Conservation (phyloP, 2,329 filamentous ascomycete genomes). For the Neonectria faginata region DNA sequence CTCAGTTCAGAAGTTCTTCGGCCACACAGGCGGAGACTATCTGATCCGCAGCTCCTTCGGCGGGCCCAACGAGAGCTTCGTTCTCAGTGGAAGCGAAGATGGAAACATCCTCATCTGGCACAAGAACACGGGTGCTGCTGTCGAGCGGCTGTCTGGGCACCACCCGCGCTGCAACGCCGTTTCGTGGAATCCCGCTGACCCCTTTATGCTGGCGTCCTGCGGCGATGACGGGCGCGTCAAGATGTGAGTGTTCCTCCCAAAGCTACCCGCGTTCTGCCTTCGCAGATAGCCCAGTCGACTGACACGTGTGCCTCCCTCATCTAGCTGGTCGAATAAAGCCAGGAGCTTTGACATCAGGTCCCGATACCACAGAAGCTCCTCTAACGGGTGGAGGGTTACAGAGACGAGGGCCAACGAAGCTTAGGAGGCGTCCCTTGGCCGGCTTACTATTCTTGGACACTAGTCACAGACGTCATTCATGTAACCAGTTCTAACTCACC, state of each 20-base stretch:
- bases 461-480: slow-evolving; percentile 3
- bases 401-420: slow-evolving; percentile 34
- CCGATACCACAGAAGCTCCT: slow-evolving; percentile 33
- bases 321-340: slow-evolving; percentile 47
- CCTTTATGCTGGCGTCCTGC: slow-evolving; percentile 88
- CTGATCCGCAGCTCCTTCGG: slow-evolving; percentile 88
- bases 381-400: slow-evolving; percentile 40
- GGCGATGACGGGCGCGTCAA: slow-evolving; percentile 88
- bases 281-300: not conserved
- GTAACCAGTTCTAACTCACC: slow-evolving; percentile 5
- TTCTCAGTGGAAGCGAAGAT: slow-evolving; percentile 89
- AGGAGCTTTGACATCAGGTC: slow-evolving; percentile 37
- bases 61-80: slow-evolving; percentile 90
- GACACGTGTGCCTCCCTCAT: not conserved
- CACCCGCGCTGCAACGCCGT: slow-evolving; percentile 84
- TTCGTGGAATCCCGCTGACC: slow-evolving; percentile 87
- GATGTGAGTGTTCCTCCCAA: slow-evolving; percentile 72
- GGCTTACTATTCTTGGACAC: slow-evolving; percentile 23
- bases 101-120: slow-evolving; percentile 89
- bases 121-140: slow-evolving; percentile 79
- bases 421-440: slow-evolving; percentile 12
- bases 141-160: slow-evolving; percentile 84
- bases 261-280: not conserved
- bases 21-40: slow-evolving; percentile 79
- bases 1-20: slow-evolving; percentile 79